phyloP scores from a whole-genome alignment of 2,329 filamentous ascomycete genomes.

The Thelonectria discophora region DNA sequence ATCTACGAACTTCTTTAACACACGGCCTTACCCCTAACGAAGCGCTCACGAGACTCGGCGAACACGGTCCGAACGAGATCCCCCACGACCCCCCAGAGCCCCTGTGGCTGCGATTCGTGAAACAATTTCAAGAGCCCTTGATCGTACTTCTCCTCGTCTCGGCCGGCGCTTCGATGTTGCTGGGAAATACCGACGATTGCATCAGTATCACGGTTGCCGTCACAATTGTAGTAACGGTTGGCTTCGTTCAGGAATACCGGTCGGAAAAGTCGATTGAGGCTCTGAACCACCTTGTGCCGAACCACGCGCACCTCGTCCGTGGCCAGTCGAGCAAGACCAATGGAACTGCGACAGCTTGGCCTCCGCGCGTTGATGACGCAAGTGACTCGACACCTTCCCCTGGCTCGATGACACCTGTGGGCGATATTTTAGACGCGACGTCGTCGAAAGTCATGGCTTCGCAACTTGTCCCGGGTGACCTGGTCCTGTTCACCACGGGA shows the following conservation, averaged over 20 bases:
- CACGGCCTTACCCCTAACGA: constrained; percentile 84
- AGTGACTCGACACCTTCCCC: constrained; percentile 53
- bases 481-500: constrained; percentile 93
- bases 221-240: constrained; percentile 94
- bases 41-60: constrained; percentile 79
- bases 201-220: constrained; percentile 95
- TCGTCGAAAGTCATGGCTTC: constrained; percentile 87
- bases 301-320: constrained; percentile 94
- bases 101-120: constrained; percentile 91
- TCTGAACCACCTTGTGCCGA: constrained; percentile 90
- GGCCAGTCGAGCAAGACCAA: constrained; percentile 52
- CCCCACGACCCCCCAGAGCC: constrained; percentile 94
- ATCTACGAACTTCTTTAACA: constrained; percentile 82
- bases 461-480: constrained; percentile 88
- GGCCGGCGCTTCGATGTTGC: constrained; percentile 84
- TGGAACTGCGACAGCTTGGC: constrained; percentile 54
- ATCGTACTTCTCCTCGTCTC: constrained; percentile 92
- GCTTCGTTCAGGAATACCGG: constrained; percentile 96
- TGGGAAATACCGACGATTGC: constrained; percentile 94
- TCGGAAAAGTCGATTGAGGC: constrained; percentile 98
- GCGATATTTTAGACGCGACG: constrained; percentile 72
- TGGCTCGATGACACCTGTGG: constrained; percentile 67
- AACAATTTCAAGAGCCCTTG: constrained; percentile 95
- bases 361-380: constrained; percentile 53
- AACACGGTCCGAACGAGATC: constrained; percentile 91